Evolutionary conservation across 2,329 filamentous ascomycete species (phyloP).

Genomic region (Gnomoniopsis smithogilvyi): DNA sequence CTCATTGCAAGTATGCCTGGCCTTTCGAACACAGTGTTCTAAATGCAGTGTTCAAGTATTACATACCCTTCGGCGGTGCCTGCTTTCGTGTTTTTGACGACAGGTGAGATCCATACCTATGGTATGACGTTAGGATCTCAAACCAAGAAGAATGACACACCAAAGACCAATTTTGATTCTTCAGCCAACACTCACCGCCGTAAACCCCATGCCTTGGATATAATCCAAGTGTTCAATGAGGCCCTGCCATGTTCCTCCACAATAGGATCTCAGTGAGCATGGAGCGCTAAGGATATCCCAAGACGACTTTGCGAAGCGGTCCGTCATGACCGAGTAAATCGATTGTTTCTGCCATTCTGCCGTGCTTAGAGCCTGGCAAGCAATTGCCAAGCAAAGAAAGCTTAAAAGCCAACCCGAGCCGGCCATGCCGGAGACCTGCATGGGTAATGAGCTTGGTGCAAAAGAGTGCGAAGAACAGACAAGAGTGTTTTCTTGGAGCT

Average conservation of each 20-base stretch:
- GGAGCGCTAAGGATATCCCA: slow-evolving; percentile 31
- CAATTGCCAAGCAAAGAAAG: too few relatives aligned
- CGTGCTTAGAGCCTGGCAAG: slow-evolving; percentile 3
- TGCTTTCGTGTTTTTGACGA: slow-evolving; percentile 37
- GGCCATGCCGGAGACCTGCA: too few relatives aligned
- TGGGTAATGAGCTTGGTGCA: too few relatives aligned
- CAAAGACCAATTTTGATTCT: too few relatives aligned
- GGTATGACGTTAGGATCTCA: background rate
- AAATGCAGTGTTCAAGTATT: background rate
- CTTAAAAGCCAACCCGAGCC: too few relatives aligned
- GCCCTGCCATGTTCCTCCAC: slow-evolving; percentile 47
- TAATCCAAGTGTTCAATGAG: slow-evolving; percentile 46
- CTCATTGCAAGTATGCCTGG: too few relatives aligned
- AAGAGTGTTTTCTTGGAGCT: too few relatives aligned
- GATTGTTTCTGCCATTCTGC: slow-evolving; percentile 33
- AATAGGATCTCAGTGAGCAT: slow-evolving; percentile 33
- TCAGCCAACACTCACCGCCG: slow-evolving; percentile 25
- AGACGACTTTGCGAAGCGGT: slow-evolving; percentile 38
- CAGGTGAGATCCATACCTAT: slow-evolving; percentile 41
- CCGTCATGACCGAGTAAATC: slow-evolving; percentile 42
- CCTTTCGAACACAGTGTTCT: background rate
- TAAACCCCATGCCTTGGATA: slow-evolving; percentile 41
- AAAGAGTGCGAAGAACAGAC: too few relatives aligned
- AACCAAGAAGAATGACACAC: too few relatives aligned
- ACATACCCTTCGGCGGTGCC: slow-evolving; percentile 33